Evolutionary conservation across 345 rosid species (phyloP), one percentile per base, ranked within the genome.

Genomic region (Aurinia saxatilis): DNA sequence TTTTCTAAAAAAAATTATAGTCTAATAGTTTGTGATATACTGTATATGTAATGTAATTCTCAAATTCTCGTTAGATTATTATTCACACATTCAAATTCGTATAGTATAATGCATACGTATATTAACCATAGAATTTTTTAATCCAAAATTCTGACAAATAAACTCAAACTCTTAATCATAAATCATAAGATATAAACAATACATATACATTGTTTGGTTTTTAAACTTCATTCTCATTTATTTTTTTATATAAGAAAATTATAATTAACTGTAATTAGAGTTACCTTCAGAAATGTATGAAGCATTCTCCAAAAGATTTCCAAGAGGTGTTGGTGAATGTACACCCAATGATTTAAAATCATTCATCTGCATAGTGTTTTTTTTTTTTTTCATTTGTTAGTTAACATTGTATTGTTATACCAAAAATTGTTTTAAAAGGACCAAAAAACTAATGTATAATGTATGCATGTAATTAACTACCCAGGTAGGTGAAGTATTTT

Each of bases 401-500:
- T 21, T 17, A 11, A 18, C 18, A 11, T 0, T 21, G 3, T 37
- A 48, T n/a, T 38, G 6, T 15, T 56, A 36, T 12, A 41, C 1
- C 12, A 50, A 11, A 14, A 2, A 4, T 1, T 40, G 37, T 23
- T 27, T 27, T 35, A 17, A 31, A 9, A 21, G 11, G 6, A 30
- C 3, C 8, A 18, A 18, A 6, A 21, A 16, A 18, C 5, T 27
- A 27, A 10, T 50, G 8, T 31, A 35, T 7, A 23, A 48, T 3
- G n/a, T 9, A 11, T 12, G 11, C 16, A 23, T 5, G 10, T 31
- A 6, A 48, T n/a, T n/a, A 29, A 45, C n/a, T 82, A 85, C 88
- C 84, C 86, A 82, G 74, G 74, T 82, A 0, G 88, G 91, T 15
- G 81, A 41, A n/a, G 78, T 45, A n/a, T 79, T 45, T 44, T 68